These are phyloP conservation scores for Colletotrichum sp. DNA, from an alignment of 2,329 filamentous ascomycete species.

Conservation along the genomic window DNA sequence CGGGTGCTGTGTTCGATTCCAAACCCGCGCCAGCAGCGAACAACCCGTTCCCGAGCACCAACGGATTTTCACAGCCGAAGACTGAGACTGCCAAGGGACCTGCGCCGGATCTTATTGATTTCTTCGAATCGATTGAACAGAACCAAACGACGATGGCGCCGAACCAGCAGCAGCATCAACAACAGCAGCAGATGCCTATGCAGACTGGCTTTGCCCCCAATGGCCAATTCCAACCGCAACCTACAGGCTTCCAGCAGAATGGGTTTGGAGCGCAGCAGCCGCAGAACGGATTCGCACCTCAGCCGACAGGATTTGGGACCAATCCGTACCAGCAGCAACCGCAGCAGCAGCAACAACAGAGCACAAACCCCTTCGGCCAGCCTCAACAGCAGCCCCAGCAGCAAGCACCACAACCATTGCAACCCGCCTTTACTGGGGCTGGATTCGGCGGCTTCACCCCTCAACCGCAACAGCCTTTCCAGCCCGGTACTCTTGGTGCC, in stretches of 20 bases:
- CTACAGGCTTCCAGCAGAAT: constrained; percentile 41
- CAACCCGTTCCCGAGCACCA: constrained; percentile 49
- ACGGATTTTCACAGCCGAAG: constrained; percentile 40
- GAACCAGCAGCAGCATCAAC: constrained; percentile 36
- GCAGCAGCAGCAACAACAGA: constrained; percentile 40
- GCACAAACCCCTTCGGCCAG: constrained; percentile 32
- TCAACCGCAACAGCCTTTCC: constrained; percentile 55
- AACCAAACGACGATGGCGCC: constrained; percentile 76
- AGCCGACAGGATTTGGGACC: constrained; percentile 44
- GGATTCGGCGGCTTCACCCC: constrained; percentile 86
- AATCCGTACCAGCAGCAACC: constrained; percentile 47
- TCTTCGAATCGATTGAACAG: constrained; percentile 92
- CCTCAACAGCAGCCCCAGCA: constrained; percentile 41
- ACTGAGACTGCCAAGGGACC: constrained; percentile 64
- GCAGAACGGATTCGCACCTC: constrained; percentile 45
- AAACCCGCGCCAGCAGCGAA: constrained; percentile 42
- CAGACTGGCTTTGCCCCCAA: constrained; percentile 31
- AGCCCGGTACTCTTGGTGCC: constrained; percentile 55
- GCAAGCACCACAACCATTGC: constrained; percentile 41
- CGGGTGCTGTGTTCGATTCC: constrained; percentile 34
- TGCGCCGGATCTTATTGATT: constrained; percentile 85
- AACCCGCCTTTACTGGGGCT: constrained; percentile 67
- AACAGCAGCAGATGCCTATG: constrained; percentile 28
- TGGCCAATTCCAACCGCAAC: constrained; percentile 35
- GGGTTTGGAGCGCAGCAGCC: constrained; percentile 47